Evolutionary conservation across 257 asterid species (phyloP).

Genomic region (Linderniella brevidens): DNA sequence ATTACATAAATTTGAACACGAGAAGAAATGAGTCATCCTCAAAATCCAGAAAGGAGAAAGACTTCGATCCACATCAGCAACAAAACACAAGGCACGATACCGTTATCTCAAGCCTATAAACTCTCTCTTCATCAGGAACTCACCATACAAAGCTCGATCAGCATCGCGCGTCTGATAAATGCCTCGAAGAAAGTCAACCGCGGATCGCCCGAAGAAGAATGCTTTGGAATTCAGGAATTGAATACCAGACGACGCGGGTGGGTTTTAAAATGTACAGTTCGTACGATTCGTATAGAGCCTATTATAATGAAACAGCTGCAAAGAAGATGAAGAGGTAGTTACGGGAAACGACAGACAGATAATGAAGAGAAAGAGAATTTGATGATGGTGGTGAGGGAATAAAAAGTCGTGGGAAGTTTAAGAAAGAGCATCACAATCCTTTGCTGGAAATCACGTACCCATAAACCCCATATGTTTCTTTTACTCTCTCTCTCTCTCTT

Average conservation of each 20-base stretch:
- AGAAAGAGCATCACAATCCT: slow-evolving; percentile 43
- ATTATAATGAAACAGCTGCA: slow-evolving; percentile 8
- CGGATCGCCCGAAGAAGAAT: slow-evolving; percentile 1
- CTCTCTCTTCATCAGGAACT: slow-evolving; percentile 1
- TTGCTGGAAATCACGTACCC: slow-evolving; percentile 38
- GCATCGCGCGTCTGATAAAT: not conserved
- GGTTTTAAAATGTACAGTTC: slow-evolving; percentile 6
- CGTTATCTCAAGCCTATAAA: slow-evolving; percentile 1
- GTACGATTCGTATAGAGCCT: not conserved
- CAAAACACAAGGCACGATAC: not conserved
- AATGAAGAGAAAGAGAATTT: slow-evolving; percentile 9
- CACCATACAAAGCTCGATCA: slow-evolving; percentile 10
- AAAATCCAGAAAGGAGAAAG: not conserved
- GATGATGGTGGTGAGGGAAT: slow-evolving; percentile 26
- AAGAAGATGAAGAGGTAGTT: slow-evolving; percentile 13
- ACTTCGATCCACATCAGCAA: slow-evolving; percentile 11
- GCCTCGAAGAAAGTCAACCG: too few species aligned
- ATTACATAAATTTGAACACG: too few species aligned
- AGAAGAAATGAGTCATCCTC: too few species aligned
- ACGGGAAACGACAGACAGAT: slow-evolving; percentile 3
- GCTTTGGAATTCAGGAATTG: slow-evolving; percentile 7
- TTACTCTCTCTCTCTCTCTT: slow-evolving; percentile 10
- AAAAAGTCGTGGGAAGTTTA: slow-evolving; percentile 19
- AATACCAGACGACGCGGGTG: slow-evolving; percentile 9
- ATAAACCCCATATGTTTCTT: slow-evolving; percentile 13